These are phyloP conservation scores for Wickerhamiella slavikovae DNA, from an alignment of 805 yeast genomes.

Conservation along the genomic window DNA sequence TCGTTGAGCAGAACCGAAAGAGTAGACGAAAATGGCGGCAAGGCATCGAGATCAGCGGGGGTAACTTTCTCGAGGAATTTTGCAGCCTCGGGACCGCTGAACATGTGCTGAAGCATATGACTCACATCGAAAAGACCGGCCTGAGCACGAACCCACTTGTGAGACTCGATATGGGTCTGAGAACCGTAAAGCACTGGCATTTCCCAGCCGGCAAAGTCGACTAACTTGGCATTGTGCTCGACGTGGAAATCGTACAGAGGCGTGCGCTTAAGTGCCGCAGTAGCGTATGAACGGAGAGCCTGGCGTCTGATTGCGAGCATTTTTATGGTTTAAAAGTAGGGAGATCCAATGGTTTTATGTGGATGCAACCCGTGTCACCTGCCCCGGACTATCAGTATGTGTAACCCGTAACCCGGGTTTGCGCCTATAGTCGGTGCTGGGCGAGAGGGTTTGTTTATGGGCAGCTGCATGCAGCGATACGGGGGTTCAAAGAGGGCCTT, in stretches of 20 bases:
- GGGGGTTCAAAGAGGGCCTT: too few relatives aligned
- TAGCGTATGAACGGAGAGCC: too few relatives aligned
- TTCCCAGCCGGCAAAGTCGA: slow-evolving; percentile 86
- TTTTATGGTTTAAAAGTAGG: too few relatives aligned
- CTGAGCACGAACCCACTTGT: slow-evolving; percentile 74
- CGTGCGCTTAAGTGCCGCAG: slow-evolving; percentile 30
- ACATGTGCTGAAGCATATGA: slow-evolving; percentile 85
- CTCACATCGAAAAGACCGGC: slow-evolving; percentile 93
- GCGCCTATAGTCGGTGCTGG: too few relatives aligned
- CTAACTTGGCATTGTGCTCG: slow-evolving; percentile 70
- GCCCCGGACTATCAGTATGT: too few relatives aligned
- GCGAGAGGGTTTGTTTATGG: too few relatives aligned
- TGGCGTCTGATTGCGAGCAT: too few relatives aligned
- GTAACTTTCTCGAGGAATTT: slow-evolving; percentile 57
- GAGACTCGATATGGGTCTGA: slow-evolving; percentile 84
- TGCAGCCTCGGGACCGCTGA: slow-evolving; percentile 48
- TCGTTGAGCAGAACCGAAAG: slow-evolving; percentile 52
- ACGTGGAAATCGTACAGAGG: slow-evolving; percentile 70
- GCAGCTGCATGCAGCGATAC: too few relatives aligned
- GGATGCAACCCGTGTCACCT: too few relatives aligned
- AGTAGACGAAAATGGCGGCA: slow-evolving; percentile 42
- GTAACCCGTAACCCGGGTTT: too few relatives aligned
- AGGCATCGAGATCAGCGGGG: slow-evolving; percentile 58
- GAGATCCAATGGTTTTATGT: too few relatives aligned
- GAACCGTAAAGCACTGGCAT: slow-evolving; percentile 83